Evolutionary conservation across 257 asterid species (phyloP).

Genomic region (Solanum bukasovii): DNA sequence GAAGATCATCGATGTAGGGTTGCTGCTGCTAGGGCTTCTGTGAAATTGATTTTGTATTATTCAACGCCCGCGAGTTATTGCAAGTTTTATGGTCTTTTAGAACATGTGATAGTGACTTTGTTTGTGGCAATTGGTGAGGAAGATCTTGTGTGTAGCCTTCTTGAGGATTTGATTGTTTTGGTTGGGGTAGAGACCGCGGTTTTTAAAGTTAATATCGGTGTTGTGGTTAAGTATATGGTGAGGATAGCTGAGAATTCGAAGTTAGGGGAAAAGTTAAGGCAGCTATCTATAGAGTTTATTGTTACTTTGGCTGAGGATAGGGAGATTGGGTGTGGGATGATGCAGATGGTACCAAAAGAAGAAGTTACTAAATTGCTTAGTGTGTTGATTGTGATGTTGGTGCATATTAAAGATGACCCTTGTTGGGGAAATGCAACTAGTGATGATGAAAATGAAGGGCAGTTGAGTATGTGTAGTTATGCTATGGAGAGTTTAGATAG

Average conservation of each 20-base stretch:
- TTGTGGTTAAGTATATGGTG: background rate
- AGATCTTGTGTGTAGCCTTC: background rate
- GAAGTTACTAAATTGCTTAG: background rate
- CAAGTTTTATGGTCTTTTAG: background rate
- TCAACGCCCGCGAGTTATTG: background rate
- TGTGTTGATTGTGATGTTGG: background rate
- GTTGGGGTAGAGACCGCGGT: background rate
- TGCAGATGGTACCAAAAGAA: background rate
- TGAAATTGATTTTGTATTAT: background rate
- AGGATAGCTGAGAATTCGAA: background rate
- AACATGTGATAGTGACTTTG: background rate
- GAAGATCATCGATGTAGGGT: background rate
- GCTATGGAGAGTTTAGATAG: background rate
- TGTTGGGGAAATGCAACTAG: background rate
- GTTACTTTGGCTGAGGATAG: background rate
- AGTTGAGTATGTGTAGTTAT: background rate
- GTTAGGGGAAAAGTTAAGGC: background rate
- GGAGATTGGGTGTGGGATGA: background rate
- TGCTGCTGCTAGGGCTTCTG: background rate
- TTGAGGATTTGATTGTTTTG: background rate
- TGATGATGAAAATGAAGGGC: background rate
- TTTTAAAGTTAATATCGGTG: background rate
- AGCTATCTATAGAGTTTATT: background rate
- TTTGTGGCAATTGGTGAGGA: background rate
- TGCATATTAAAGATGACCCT: background rate